Base-by-base conservation (phyloP, 2,329 filamentous ascomycete genomes). In the Penicillium sp. region DNA sequence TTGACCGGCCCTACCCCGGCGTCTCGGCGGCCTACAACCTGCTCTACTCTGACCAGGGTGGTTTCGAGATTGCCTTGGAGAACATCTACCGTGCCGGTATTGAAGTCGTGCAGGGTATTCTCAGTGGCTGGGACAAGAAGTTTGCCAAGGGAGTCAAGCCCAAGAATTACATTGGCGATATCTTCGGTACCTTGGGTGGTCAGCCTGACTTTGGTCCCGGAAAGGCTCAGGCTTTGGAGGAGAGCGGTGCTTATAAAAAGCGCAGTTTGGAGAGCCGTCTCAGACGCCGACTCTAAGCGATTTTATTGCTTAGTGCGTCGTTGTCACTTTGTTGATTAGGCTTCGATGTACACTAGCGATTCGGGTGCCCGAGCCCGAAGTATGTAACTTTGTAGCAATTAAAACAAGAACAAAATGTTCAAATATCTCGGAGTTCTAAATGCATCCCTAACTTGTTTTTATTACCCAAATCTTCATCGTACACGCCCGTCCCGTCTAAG, bases 61-160 rank as follows among this genome's bases (percentile, higher is more conserved):
- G 84, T 4, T 91, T 89, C 70, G 73, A 76, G 33, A 84, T 88
- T 33, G 84, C 89, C 2, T 77, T 90, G 19, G 72, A 83, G 61
- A 92, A 92, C 72, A 82, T 91, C 49, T 92, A 85, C 74, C 76
- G 81, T 5, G 88, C 87, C 0, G 89, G 89, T 1, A 80, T 88
- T 4, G 79, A 86, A 68, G 86, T 92, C 33, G 82, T 90, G 13
- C 78, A 83, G 65, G 88, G 87, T 1, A 88, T 92, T 59, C 60
- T 91, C 13, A 60, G 73, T 0, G 81, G 78, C 4, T 92, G 89
- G 89, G 77, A 87, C 43, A 72, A 72, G 14, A 86, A 78, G 0
- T 92, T 87, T 66, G 75, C 79, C 38, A 64, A 71, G 1, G 89
- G 89, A 2, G 75, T 92, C 42, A 71, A 78, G 62, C 77, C 88